Evolutionary conservation across 495 filamentous ascomycete species (phyloP).

Genomic region (Xylaria sp.): DNA sequence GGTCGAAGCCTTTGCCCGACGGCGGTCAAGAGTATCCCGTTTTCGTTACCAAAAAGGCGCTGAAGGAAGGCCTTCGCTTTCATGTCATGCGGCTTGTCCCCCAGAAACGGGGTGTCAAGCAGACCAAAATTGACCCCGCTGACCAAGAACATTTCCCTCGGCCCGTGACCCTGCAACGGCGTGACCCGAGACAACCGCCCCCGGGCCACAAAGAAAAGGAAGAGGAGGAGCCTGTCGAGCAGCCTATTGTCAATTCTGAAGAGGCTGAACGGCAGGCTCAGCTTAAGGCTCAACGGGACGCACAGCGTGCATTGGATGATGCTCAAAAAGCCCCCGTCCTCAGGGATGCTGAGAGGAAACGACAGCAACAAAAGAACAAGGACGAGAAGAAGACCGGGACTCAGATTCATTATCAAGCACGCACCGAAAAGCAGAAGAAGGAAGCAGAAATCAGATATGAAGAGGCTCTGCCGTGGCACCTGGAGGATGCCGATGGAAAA

Average conservation of each 20-base stretch:
- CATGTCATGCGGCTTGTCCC: slow-evolving; percentile 79
- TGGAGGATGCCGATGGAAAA: slow-evolving; percentile 95
- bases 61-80: slow-evolving; percentile 81
- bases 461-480: slow-evolving; percentile 92
- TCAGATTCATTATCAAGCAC: slow-evolving; percentile 54
- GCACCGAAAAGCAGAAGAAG: slow-evolving; percentile 77
- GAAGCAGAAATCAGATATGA: slow-evolving; percentile 85
- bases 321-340: slow-evolving; percentile 83
- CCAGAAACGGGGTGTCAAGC: slow-evolving; percentile 39
- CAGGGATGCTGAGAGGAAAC: slow-evolving; percentile 57
- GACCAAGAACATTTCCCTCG: slow-evolving; percentile 83
- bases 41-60: slow-evolving; percentile 76
- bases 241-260: slow-evolving; percentile 62
- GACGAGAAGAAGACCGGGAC: slow-evolving; percentile 76
- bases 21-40: slow-evolving; percentile 71
- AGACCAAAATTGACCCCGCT: slow-evolving; percentile 67
- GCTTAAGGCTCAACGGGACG: slow-evolving; percentile 77
- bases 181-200: slow-evolving; percentile 79
- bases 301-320: slow-evolving; percentile 79
- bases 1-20: slow-evolving; percentile 62
- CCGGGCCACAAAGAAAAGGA: slow-evolving; percentile 60
- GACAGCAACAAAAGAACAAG: slow-evolving; percentile 72
- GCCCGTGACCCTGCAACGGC: slow-evolving; percentile 85
- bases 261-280: slow-evolving; percentile 69
- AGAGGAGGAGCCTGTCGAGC: slow-evolving; percentile 61